These are phyloP conservation scores for Pontederia paniculata DNA, from an alignment of 176 grass and related monocot species.

Conservation along the genomic window DNA sequence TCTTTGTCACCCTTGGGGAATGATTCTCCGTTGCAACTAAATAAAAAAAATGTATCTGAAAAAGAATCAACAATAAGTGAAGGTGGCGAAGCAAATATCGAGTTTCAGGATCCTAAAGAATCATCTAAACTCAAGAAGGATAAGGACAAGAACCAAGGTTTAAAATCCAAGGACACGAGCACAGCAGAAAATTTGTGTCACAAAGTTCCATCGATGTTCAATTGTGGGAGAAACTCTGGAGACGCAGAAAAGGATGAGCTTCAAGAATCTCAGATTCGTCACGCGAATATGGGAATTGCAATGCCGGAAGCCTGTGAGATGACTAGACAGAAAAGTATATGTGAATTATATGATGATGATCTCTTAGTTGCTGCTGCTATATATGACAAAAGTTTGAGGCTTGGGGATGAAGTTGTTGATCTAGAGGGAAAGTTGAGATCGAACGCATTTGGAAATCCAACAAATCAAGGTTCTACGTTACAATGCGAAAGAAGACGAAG, in stretches of 20 bases:
- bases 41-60: too few species aligned
- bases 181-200: too few species aligned
- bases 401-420: conserved; percentile 21
- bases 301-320: background rate
- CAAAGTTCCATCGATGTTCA: too few species aligned
- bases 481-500: conserved; percentile 27
- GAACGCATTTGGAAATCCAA: conserved; percentile 18
- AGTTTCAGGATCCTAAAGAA: background rate
- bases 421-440: background rate
- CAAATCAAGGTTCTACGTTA: conserved; percentile 23
- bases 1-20: background rate
- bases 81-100: too few species aligned
- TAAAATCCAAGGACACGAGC: background rate
- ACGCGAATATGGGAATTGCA: background rate
- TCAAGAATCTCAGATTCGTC: conserved; percentile 7
- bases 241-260: background rate
- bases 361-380: conserved; percentile 56
- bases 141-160: background rate
- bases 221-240: too few species aligned
- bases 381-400: conserved; percentile 33
- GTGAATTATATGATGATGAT: conserved; percentile 45
- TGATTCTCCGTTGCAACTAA: too few species aligned
- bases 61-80: too few species aligned
- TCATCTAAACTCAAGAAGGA: background rate
- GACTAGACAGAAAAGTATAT: conserved; percentile 24